Evolutionary conservation across 768 basidiomycete genomes (phyloP).

Genomic region (Amanita fuliginea): DNA sequence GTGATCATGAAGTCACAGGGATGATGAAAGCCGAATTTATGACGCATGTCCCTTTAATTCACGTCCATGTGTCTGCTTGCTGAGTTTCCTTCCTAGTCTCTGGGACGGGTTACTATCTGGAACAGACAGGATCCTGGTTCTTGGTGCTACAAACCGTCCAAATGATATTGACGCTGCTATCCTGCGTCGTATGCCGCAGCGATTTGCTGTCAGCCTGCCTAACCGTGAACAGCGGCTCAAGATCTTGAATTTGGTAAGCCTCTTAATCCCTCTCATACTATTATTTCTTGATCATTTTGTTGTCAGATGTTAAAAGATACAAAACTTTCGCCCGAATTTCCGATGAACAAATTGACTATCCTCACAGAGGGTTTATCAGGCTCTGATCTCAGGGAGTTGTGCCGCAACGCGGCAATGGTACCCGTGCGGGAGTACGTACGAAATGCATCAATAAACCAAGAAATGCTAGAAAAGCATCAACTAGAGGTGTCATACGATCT

Average conservation of each 20-base stretch:
- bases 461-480: constrained; percentile 36
- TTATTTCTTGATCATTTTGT: neutral
- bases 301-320: constrained; percentile 79
- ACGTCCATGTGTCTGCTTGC: neutral
- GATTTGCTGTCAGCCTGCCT: constrained; percentile 80
- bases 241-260: constrained; percentile 66
- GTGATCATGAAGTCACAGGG: constrained; percentile 94
- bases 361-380: constrained; percentile 73
- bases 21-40: constrained; percentile 99
- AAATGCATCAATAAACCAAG: constrained; percentile 28
- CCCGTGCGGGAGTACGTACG: constrained; percentile 82
- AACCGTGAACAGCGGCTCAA: constrained; percentile 68
- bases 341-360: constrained; percentile 50
- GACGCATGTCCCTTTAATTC: constrained; percentile 44
- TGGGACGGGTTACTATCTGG: constrained; percentile 92
- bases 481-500: constrained; percentile 24
- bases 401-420: constrained; percentile 88
- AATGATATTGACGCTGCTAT: constrained; percentile 86
- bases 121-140: constrained; percentile 73
- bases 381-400: constrained; percentile 86
- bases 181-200: constrained; percentile 95
- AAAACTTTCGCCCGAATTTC: constrained; percentile 49
- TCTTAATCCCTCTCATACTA: neutral
- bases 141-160: constrained; percentile 93
- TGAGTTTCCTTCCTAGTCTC: constrained; percentile 33